phyloP scores from a whole-genome alignment of 495 filamentous ascomycete genomes.

The Letharia columbiana region DNA sequence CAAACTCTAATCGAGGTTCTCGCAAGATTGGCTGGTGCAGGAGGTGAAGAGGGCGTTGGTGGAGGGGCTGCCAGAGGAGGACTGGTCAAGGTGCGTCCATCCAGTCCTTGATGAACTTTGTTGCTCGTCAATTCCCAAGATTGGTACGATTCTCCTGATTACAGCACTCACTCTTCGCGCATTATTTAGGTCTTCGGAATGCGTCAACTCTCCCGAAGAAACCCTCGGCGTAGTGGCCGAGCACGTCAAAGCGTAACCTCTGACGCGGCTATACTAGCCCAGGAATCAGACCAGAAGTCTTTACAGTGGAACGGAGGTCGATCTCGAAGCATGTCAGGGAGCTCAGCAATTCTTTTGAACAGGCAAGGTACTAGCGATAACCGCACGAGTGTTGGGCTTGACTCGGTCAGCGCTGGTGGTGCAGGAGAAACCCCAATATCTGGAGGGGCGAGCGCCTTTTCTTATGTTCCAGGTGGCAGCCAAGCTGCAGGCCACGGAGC shows the following conservation, averaged over 20 bases:
- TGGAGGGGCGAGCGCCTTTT: conserved; percentile 59
- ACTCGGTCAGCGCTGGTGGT: conserved; percentile 40
- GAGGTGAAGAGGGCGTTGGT: conserved; percentile 54
- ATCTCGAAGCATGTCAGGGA: conserved; percentile 74
- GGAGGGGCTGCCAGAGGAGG: conserved; percentile 71
- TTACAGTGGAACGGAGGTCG: conserved; percentile 58
- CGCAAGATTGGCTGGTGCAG: conserved; percentile 71
- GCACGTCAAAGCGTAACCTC: conserved; percentile 71
- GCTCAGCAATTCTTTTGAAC: conserved; percentile 64
- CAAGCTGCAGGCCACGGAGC: conserved; percentile 26
- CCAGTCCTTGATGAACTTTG: neutral
- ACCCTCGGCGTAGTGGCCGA: conserved; percentile 49
- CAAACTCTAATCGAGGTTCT: conserved; percentile 83
- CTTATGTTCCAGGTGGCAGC: conserved; percentile 50
- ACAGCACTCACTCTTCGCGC: conserved; percentile 1
- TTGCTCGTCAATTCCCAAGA: conserved; percentile 11
- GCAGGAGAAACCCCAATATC: conserved; percentile 53
- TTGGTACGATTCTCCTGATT: conserved; percentile 13
- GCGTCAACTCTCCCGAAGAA: conserved; percentile 78
- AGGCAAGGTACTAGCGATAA: conserved; percentile 43
- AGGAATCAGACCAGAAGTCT: conserved; percentile 55
- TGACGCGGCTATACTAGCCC: conserved; percentile 66
- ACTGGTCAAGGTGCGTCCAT: conserved; percentile 57
- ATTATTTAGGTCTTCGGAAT: conserved; percentile 65
- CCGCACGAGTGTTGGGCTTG: conserved; percentile 38